A percentile compares a stretch with the other conserved stretches of the same genome.
These are phyloP conservation scores for Kodamaea kakaduensis DNA, from an alignment of 805 yeast genomes.

Conservation along the genomic window DNA sequence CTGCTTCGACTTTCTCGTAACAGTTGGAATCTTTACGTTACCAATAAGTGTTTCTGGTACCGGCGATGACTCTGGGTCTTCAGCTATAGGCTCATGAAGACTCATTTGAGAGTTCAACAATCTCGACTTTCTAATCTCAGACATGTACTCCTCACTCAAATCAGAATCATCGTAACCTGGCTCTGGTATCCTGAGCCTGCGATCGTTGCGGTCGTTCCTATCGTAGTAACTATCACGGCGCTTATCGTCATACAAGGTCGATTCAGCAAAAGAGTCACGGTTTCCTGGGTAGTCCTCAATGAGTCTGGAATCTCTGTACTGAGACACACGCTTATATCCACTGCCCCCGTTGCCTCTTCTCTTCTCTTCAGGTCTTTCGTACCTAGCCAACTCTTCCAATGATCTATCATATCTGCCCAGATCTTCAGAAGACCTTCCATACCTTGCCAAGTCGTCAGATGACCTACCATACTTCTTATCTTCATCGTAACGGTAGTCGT, in stretches of 20 bases:
- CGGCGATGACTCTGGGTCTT: slow-evolving; percentile 10
- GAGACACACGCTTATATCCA: slow-evolving; percentile 9
- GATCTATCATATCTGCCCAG: too few relatives aligned
- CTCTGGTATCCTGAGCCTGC: slow-evolving; percentile 32
- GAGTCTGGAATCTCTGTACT: slow-evolving; percentile 8
- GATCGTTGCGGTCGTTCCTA: slow-evolving; percentile 10
- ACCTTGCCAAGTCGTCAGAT: too few relatives aligned
- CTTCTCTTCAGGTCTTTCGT: too few relatives aligned
- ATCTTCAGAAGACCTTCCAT: too few relatives aligned
- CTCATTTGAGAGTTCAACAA: slow-evolving; percentile 42
- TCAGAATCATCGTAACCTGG: slow-evolving; percentile 32
- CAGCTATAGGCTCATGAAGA: slow-evolving; percentile 10
- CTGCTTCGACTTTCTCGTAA: slow-evolving; percentile 62
- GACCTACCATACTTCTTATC: too few relatives aligned
- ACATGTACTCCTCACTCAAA: slow-evolving; percentile 42
- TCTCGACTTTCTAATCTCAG: slow-evolving; percentile 42
- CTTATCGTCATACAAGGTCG: slow-evolving; percentile 17
- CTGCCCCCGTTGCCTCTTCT: slow-evolving; percentile 2
- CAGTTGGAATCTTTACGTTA: slow-evolving; percentile 65
- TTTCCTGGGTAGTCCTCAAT: slow-evolving; percentile 1
- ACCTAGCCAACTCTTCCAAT: background rate
- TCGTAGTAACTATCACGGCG: slow-evolving; percentile 20
- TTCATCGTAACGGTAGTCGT: too few relatives aligned
- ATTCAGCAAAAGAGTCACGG: slow-evolving; percentile 7
- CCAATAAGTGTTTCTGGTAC: slow-evolving; percentile 51